These are phyloP conservation scores for Solanum bulbocastanum DNA, from an alignment of 257 asterid species.

Conservation along the genomic window DNA sequence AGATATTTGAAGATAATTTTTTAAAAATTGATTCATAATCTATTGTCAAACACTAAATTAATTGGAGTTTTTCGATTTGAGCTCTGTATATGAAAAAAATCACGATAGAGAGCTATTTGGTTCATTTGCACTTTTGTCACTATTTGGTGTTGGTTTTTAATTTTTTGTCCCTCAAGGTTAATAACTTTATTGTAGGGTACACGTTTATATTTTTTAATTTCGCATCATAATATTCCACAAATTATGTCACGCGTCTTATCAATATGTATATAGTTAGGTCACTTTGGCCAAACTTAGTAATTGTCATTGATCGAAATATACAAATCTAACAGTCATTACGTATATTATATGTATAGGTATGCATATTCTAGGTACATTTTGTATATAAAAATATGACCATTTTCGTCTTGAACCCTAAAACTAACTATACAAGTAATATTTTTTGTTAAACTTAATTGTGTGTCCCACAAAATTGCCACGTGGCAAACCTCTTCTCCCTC, in stretches of 20 bases:
- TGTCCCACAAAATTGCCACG: too few species aligned
- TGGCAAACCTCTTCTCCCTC: too few species aligned
- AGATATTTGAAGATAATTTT: background rate
- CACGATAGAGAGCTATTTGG: background rate
- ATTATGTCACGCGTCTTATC: too few species aligned
- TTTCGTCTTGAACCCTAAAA: too few species aligned
- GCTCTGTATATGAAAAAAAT: background rate
- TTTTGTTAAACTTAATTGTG: too few species aligned
- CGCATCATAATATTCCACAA: background rate
- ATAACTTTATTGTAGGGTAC: background rate
- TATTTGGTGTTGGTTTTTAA: background rate
- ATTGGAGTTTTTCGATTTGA: background rate
- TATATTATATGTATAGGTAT: background rate
- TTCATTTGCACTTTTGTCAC: background rate
- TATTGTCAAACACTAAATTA: background rate
- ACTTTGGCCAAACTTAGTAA: background rate
- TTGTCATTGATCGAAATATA: too few species aligned
- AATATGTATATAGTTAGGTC: too few species aligned
- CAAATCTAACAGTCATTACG: background rate
- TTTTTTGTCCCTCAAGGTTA: background rate
- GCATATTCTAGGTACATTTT: background rate
- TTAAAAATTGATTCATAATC: too few species aligned
- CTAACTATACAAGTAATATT: too few species aligned
- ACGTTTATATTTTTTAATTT: too few species aligned
- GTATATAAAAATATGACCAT: background rate